phyloP scores from a whole-genome alignment of 2,329 filamentous ascomycete genomes.

The Sphaerulina musiva region DNA sequence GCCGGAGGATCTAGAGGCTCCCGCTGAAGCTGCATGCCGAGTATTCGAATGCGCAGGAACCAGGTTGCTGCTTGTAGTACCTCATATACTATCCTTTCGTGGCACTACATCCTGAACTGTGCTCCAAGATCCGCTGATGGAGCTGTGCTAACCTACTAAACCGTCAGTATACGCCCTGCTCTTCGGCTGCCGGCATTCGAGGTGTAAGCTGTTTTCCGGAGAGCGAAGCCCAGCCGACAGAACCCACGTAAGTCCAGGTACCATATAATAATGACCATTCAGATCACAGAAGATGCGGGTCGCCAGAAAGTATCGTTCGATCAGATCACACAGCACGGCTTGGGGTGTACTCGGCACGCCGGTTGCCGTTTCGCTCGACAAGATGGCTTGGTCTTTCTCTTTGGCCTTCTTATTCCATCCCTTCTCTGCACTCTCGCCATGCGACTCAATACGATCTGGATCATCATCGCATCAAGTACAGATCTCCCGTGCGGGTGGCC shows the following conservation, averaged over 20 bases:
- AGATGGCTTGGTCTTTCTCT: slow-evolving; percentile 3
- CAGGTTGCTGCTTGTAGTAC: neutral
- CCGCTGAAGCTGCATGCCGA: neutral
- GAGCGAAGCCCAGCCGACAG: slow-evolving; percentile 1
- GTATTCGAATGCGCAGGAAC: neutral
- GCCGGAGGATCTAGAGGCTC: neutral
- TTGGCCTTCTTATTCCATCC: neutral
- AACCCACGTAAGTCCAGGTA: neutral
- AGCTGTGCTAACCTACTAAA: too few relatives aligned
- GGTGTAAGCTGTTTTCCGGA: neutral
- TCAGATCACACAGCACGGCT: slow-evolving; percentile 1
- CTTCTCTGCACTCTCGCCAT: neutral
- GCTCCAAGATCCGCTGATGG: neutral
- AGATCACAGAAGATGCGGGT: neutral
- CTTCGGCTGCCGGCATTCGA: neutral
- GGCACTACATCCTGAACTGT: neutral
- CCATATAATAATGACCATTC: neutral
- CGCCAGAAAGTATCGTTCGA: neutral
- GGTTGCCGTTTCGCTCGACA: neutral
- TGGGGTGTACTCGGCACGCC: neutral
- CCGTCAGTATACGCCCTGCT: neutral
- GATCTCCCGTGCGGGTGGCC: neutral
- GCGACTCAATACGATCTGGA: neutral
- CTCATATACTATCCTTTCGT: slow-evolving; percentile 2
- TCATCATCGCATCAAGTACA: neutral